phyloP scores from a whole-genome alignment of 768 basidiomycete species.

The Phaeotremella skinneri region DNA sequence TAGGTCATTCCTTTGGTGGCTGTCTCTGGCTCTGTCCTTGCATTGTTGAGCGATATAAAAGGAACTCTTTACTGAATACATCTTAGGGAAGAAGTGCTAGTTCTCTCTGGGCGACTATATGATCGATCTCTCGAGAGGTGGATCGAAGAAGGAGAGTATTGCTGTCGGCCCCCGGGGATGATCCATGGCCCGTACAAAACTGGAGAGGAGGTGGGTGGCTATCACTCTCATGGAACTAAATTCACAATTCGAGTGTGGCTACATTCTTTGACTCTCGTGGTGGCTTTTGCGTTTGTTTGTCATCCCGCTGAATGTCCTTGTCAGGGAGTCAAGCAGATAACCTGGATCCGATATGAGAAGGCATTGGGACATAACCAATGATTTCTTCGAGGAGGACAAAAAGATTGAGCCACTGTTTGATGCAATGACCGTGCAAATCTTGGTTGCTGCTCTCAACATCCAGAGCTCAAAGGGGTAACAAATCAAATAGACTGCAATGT shows the following conservation, averaged over 20 bases:
- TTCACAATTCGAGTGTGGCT: no score
- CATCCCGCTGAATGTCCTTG: not conserved
- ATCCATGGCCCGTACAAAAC: constrained; percentile 3
- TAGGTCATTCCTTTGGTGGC: not conserved
- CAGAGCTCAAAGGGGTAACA: no score
- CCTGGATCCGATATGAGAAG: constrained; percentile 1
- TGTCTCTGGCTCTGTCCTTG: not conserved
- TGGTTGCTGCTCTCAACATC: no score
- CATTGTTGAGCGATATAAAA: not conserved
- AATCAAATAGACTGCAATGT: no score
- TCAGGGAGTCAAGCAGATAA: constrained; percentile 1
- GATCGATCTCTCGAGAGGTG: constrained; percentile 11
- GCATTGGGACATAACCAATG: not conserved
- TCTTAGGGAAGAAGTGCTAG: constrained; percentile 13
- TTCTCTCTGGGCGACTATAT: constrained; percentile 7
- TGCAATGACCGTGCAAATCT: no score
- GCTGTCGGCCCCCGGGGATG: constrained; percentile 18
- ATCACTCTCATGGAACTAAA: no score
- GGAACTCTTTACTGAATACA: not conserved
- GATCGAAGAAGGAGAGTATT: constrained; percentile 10
- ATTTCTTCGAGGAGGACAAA: no score
- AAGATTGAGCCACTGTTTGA: no score
- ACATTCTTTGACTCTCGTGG: no score
- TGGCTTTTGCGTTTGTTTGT: no score
- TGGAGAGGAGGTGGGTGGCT: not conserved